Evolutionary conservation across 352 stramenopile genomes (phyloP).

Genomic region (Pythium rishiriense): DNA sequence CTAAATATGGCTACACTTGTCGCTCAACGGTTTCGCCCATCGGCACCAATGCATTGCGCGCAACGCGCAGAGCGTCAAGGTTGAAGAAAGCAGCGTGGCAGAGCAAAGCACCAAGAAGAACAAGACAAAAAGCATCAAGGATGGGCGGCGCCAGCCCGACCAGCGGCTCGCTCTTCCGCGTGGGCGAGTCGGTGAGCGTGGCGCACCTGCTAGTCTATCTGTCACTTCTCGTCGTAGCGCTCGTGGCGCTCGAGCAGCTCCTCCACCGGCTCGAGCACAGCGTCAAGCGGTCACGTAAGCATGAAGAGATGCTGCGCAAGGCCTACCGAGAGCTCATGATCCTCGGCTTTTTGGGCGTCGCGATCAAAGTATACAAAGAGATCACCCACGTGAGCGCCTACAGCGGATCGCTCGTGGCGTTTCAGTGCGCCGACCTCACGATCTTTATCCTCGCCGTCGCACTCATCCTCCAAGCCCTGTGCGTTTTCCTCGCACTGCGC

Average conservation of each 20-base stretch:
- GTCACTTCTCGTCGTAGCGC: conserved; percentile 41
- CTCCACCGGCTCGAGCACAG: conserved; percentile 56
- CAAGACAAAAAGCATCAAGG: not conserved
- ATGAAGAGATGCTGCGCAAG: conserved; percentile 65
- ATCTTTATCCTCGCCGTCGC: conserved; percentile 36
- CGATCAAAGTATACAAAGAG: conserved; percentile 39
- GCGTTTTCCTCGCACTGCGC: conserved; percentile 30
- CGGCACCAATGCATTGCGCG: too few species aligned
- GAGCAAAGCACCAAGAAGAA: not conserved
- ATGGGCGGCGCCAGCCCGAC: not conserved
- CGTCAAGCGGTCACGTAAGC: conserved; percentile 47
- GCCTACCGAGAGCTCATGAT: conserved; percentile 38
- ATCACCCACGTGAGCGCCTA: conserved; percentile 22
- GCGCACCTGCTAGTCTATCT: conserved; percentile 20
- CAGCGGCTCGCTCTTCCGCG: conserved; percentile 26
- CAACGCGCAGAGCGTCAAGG: too few species aligned
- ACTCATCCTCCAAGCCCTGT: conserved; percentile 34
- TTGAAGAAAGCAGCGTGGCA: too few species aligned
- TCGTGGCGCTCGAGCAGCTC: conserved; percentile 46
- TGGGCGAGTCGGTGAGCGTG: conserved; percentile 21
- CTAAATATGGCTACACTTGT: not conserved
- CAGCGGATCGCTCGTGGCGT: conserved; percentile 28
- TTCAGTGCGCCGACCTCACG: conserved; percentile 37
- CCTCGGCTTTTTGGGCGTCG: conserved; percentile 33
- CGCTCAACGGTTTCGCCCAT: too few species aligned